Conservation (phyloP, 768 basidiomycete genomes). For the Sporobolomyces phaffii region DNA sequence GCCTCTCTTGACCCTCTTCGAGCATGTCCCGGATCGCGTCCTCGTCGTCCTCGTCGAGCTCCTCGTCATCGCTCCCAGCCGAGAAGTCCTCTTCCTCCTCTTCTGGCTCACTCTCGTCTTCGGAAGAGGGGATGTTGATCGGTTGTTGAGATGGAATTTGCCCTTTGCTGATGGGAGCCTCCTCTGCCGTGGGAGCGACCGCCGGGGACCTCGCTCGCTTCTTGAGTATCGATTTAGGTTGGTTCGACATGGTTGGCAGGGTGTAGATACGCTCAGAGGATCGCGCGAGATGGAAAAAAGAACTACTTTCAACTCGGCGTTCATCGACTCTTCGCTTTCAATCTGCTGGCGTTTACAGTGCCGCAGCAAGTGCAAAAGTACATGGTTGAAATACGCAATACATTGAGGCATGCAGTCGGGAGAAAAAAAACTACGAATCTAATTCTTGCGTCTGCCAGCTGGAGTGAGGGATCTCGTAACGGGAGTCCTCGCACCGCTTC, state of each 20-base stretch:
- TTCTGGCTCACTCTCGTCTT: conserved; percentile 13
- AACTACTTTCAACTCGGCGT: not conserved
- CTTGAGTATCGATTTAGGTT: conserved; percentile 35
- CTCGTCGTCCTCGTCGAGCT: conserved; percentile 28
- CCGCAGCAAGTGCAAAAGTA: no score
- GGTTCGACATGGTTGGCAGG: not conserved
- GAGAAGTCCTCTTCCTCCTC: conserved; percentile 27
- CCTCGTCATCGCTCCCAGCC: conserved; percentile 18
- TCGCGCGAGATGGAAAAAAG: not conserved
- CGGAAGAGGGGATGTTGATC: conserved; percentile 5
- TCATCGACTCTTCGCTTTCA: not conserved
- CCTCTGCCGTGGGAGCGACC: conserved; percentile 17
- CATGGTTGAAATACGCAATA: no score
- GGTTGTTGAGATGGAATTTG: conserved; percentile 2
- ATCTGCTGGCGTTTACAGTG: no score
- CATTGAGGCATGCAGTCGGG: no score
- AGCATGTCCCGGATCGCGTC: conserved; percentile 34
- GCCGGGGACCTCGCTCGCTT: conserved; percentile 27
- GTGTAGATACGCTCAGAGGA: not conserved
- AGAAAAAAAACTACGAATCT: no score
- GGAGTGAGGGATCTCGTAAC: conserved; percentile 4
- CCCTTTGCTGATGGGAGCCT: conserved; percentile 1
- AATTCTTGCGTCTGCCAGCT: not conserved
- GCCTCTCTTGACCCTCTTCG: conserved; percentile 25
- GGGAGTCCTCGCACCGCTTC: conserved; percentile 20